Evolutionary conservation across 257 asterid species (phyloP), one percentile per base, ranked within the genome.

Genomic region (Jaltomata sinuosa): DNA sequence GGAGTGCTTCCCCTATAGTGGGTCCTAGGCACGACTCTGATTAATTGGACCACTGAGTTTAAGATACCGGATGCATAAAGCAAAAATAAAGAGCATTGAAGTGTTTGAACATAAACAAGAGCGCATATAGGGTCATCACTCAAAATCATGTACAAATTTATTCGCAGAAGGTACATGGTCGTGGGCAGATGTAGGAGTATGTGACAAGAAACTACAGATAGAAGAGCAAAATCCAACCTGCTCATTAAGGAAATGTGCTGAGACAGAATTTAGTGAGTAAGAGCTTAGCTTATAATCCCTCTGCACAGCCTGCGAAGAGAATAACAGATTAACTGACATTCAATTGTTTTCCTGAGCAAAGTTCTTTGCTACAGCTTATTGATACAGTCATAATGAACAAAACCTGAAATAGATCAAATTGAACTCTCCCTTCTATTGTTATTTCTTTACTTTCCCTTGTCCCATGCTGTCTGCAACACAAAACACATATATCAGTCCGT

Each of bases 381-480:
- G 29, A 19, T 36, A 62, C 14, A 36, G 11, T n/a, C 25, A 50
- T n/a, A 79, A 29, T 69, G 47, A 83, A 69, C 81, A 77, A 67
- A 89, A 96, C 99, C 99, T 96, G 98, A 77, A 96, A 88, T 84
- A 96, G 90, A 91, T 96, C 99, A 90, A 96, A 96, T 81, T 96
- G 98, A 79, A 96, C 98, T 91, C 99, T 94, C 85, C 99, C 99
- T 89, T 94, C 99, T 68, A 96, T 78, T 64, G 97, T 88, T 53
- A 96, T 94, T 91, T 96, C 99, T 91, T 96, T 96, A 92, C 98
- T 94, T 86, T 94, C 99, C 84, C 99, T 92, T 59, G 96, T 96
- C 72, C 99, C 99, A 36, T 85, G 90, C 85, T 96, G 99, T 86
- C 99, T 96, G 98, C 91, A 90, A 80, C 57, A 67, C 80, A 84